Base-by-base conservation (phyloP, 1,284 basidiomycete genomes). In the Papiliotrema terrestris region DNA sequence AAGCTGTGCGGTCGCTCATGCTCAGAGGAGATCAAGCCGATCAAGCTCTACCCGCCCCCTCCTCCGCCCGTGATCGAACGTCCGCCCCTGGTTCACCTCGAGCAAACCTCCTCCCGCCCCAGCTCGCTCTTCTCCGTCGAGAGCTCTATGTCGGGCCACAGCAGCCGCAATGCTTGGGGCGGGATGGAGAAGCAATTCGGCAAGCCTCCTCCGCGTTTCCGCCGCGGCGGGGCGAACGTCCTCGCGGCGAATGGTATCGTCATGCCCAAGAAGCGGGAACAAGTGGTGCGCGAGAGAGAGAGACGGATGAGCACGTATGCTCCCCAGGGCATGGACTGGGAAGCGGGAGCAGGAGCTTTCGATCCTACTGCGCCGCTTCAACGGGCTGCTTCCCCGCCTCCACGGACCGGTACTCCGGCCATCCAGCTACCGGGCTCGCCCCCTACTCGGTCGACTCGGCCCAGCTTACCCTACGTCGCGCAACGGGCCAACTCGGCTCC, bases 191-290 rank as follows among this genome's bases (percentile, higher is more conserved):
- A 32, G 9, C 8, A 35, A 17, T 54, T 54, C 46, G 25, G 26
- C 41, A 48, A 49, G 23, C 52, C 52, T 6, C 23, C 52, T 36
- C 52, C 52, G 5, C 45, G 42, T 2, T 54, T 54, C 52, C 20
- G 32, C 19, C 43, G 51, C 2, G 20, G 19, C 23, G 14, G 23
- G 19, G 13, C 14, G 3, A 23, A 22, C 4, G 26, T 25, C 13
- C 17, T 22, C 6, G 20, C 44, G 2, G 35, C 25, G 11, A 23
- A 20, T 3, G 49, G 49, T 3, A 25, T 54, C 17, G 43, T 54
- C 52, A 48, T 54, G 45, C 52, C 52, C 6, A 65, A 62, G n/a
- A 60, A 45, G 46, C 15, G 32, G 23, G 52, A 48, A 22, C 32
- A 54, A 17, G 38, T 54, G 8, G 26, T 23, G 8, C n/a, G 32